Evolutionary conservation across 495 filamentous ascomycete genomes (phyloP).

Genomic region (Hamigera avellanea): DNA sequence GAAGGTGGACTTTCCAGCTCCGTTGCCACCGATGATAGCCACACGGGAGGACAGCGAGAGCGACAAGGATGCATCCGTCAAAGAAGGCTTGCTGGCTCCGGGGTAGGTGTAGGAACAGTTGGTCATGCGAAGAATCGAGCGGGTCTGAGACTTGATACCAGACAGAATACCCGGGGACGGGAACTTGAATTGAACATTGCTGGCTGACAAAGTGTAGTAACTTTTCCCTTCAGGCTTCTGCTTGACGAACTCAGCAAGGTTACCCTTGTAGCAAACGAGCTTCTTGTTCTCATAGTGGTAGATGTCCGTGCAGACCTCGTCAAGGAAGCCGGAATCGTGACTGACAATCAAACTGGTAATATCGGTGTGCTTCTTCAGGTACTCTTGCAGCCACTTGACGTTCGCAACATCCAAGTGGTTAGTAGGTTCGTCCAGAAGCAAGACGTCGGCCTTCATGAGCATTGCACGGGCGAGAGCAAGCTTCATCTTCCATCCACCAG

Average conservation of each 20-base stretch:
- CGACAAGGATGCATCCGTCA: conserved; percentile 75
- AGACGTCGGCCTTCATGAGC: conserved; percentile 89
- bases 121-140: conserved; percentile 90
- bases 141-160: conserved; percentile 88
- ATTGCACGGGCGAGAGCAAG: conserved; percentile 91
- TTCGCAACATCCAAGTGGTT: conserved; percentile 97
- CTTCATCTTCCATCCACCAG: conserved; percentile 99
- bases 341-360: conserved; percentile 96
- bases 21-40: conserved; percentile 93
- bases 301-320: conserved; percentile 96
- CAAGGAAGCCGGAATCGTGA: conserved; percentile 96
- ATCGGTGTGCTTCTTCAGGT: conserved; percentile 88
- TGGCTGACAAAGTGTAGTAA: conserved; percentile 93
- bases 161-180: conserved; percentile 87
- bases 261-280: conserved; percentile 86
- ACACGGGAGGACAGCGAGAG: conserved; percentile 84
- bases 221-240: conserved; percentile 92
- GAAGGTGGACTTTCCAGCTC: conserved; percentile 95
- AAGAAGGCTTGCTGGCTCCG: conserved; percentile 68
- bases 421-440: conserved; percentile 95
- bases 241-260: conserved; percentile 80
- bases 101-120: conserved; percentile 88
- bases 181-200: conserved; percentile 93
- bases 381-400: conserved; percentile 89
- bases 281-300: conserved; percentile 99